These are phyloP conservation scores for Trifolium pratense DNA, from an alignment of 306 rosid genomes.

Conservation along the genomic window DNA sequence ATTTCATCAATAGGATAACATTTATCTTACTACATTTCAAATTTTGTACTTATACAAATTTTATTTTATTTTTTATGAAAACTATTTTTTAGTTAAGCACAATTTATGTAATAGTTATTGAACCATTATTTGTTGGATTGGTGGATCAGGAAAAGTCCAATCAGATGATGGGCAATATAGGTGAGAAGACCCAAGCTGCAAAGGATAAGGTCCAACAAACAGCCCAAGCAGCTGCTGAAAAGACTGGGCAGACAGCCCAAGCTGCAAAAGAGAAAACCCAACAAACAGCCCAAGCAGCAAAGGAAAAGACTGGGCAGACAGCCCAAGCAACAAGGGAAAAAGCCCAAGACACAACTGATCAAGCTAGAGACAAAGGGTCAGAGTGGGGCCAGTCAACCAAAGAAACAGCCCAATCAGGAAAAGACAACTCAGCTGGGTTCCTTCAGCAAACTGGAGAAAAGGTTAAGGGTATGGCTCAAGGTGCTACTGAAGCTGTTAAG, in stretches of 20 bases:
- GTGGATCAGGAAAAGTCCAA: constrained; percentile 18
- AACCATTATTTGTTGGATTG: neutral
- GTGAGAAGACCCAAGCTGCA: constrained; percentile 49
- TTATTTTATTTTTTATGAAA: too few species aligned
- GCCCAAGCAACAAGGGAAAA: constrained; percentile 46
- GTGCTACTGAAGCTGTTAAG: constrained; percentile 57
- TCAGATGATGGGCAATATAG: constrained; percentile 48
- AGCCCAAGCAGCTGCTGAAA: constrained; percentile 36
- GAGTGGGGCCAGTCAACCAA: constrained; percentile 44
- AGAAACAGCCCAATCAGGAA: constrained; percentile 45
- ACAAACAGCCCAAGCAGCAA: constrained; percentile 31
- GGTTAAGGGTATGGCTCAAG: constrained; percentile 58
- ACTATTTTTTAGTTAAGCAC: too few species aligned
- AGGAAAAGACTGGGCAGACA: constrained; percentile 33
- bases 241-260: constrained; percentile 38
- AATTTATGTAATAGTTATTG: too few species aligned
- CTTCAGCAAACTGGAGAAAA: constrained; percentile 65
- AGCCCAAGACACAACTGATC: constrained; percentile 35
- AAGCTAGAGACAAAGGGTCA: constrained; percentile 36
- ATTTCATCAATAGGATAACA: too few species aligned
- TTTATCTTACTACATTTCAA: too few species aligned
- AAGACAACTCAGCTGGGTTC: constrained; percentile 48
- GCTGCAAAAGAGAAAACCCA: constrained; percentile 42
- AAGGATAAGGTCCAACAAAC: constrained; percentile 42
- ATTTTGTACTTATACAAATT: too few species aligned